Evolutionary conservation across 108 stramenopile species (phyloP), one percentile per base, ranked within the genome.

Genomic region (Skeletonema grethae): DNA sequence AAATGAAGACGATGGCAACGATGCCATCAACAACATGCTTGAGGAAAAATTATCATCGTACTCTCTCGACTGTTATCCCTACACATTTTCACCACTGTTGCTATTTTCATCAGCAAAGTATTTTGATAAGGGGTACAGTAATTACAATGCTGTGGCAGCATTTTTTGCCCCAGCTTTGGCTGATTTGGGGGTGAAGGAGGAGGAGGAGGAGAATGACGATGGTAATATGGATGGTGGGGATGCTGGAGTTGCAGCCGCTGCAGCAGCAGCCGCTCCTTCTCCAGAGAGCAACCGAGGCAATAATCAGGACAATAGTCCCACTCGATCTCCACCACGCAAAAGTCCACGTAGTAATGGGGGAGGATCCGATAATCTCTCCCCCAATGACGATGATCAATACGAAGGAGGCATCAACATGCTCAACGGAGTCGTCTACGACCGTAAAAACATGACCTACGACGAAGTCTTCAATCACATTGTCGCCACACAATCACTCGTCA

Each of bases 41-140:
- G 30, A 62, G 4, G 13, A 63, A 41, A 53, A 61, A 8, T 20
- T 65, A 20, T 31, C 66, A 2, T 35, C 43, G 16, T 69, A 77
- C 63, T 65, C 66, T 32, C 78, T 85, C 16, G 84, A 85, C 57
- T 82, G 81, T 28, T 85, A 85, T 74, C 84, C 84, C 18, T 85
- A 85, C 75, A 59, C 80, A 35, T 85, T 85, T 53, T 85, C 84
- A 8, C 84, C 84, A 6, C 55, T 85, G 5, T 59, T 85, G 13
- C 61, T 85, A 6, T 85, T 85, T 32, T 55, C 77, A 5, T 39
- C 32, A 0, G 4, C 35, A 31, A 56, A 46, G 1, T 85, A 85
- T 41, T 85, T 85, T 38, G 84, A 85, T 57, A 62, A 35, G 65
- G 84, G 84, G 16, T 75, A 85, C 35, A 61, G 58, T 16, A 85